Evolutionary conservation across 768 basidiomycete genomes (phyloP).

Genomic region (Leucogyrophana mollusca): DNA sequence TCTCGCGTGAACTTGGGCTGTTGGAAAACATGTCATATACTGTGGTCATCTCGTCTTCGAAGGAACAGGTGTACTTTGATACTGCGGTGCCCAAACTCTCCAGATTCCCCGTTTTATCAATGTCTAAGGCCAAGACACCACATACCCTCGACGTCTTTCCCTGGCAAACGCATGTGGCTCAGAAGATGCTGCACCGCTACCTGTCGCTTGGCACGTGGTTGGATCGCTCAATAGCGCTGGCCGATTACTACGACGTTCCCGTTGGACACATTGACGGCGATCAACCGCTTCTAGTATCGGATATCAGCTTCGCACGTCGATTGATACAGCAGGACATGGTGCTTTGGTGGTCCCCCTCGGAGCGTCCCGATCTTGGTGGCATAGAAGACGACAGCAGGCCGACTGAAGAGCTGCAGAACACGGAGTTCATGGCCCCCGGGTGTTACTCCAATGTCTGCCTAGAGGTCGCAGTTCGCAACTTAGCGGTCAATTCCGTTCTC

Average conservation of each 20-base stretch:
- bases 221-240: constrained; percentile 72
- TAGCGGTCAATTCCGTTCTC: constrained; percentile 91
- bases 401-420: constrained; percentile 74
- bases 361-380: constrained; percentile 91
- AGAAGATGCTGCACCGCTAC: constrained; percentile 85
- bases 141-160: constrained; percentile 81
- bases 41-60: constrained; percentile 82
- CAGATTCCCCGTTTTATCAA: constrained; percentile 85
- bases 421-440: constrained; percentile 83
- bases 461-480: constrained; percentile 84
- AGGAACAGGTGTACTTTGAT: constrained; percentile 84
- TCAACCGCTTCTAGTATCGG: constrained; percentile 82
- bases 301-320: constrained; percentile 88
- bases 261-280: constrained; percentile 92
- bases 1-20: constrained; percentile 83
- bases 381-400: constrained; percentile 82
- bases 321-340: constrained; percentile 86
- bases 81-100: constrained; percentile 62
- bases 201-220: constrained; percentile 77
- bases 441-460: constrained; percentile 93
- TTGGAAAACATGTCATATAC: constrained; percentile 72
- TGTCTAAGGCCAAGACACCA: constrained; percentile 75
- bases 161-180: constrained; percentile 82
- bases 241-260: constrained; percentile 91
- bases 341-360: constrained; percentile 94